phyloP scores from a whole-genome alignment of 2,329 filamentous ascomycete species.

The Hymenoscyphus fraxineus region DNA sequence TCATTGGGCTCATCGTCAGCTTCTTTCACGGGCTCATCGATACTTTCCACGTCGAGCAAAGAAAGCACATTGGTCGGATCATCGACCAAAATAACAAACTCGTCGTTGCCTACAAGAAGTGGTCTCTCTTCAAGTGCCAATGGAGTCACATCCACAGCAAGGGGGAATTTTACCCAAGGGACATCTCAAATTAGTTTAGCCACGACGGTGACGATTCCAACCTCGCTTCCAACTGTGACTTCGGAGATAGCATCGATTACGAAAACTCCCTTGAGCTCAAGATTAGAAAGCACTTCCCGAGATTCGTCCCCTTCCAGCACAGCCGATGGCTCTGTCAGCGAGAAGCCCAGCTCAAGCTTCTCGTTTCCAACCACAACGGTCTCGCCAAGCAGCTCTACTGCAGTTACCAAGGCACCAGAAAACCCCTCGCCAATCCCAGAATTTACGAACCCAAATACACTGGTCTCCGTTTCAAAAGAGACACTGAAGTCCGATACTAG shows the following conservation, averaged over 20 bases:
- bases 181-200: background rate
- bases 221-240: background rate
- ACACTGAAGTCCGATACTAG: background rate
- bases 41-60: background rate
- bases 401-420: background rate
- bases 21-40: background rate
- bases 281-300: background rate
- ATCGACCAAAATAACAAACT: background rate
- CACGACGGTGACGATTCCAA: background rate
- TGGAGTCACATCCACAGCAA: background rate
- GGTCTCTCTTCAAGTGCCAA: background rate
- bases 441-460: slow-evolving; percentile 9
- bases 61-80: background rate
- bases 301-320: background rate
- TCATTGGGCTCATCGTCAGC: background rate
- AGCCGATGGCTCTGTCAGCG: background rate
- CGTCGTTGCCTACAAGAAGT: background rate
- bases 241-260: background rate
- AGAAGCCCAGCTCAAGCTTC: background rate
- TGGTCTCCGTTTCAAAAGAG: slow-evolving; percentile 4
- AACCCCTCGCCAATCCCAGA: slow-evolving; percentile 2
- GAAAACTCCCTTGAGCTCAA: background rate
- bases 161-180: background rate
- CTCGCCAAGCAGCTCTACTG: background rate
- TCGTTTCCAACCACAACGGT: background rate